Conservation (phyloP, 345 rosid species). For the Mangifera indica region DNA sequence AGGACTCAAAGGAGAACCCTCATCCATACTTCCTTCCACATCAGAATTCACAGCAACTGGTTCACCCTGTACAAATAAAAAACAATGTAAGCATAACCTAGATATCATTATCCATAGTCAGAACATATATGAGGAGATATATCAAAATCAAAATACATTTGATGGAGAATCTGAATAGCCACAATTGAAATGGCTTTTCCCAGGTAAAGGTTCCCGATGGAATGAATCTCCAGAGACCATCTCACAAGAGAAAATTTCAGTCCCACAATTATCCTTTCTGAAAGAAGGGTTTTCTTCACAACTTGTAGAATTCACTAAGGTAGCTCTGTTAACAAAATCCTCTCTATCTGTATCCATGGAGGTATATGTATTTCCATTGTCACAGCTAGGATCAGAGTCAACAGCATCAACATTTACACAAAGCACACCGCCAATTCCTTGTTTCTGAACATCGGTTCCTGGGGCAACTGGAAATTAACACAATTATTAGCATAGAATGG, state of each 20-base stretch:
- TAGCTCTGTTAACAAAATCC: constrained; percentile 15
- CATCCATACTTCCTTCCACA: constrained; percentile 49
- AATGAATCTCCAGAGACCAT: constrained; percentile 34
- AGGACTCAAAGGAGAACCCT: constrained; percentile 46
- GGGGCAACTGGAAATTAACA: constrained; percentile 38
- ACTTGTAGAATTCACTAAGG: constrained; percentile 29
- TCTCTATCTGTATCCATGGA: constrained; percentile 15
- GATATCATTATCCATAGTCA: constrained; percentile 11
- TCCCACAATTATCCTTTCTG: constrained; percentile 28
- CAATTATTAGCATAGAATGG: not conserved
- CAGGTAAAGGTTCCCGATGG: constrained; percentile 37
- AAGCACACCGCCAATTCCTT: constrained; percentile 29
- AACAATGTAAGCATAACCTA: constrained; percentile 16
- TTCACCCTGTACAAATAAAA: constrained; percentile 44
- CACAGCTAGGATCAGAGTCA: constrained; percentile 35
- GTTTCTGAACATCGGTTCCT: constrained; percentile 31
- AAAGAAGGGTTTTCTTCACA: constrained; percentile 29
- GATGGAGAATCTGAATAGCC: constrained; percentile 43
- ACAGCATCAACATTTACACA: constrained; percentile 41
- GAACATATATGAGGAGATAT: constrained; percentile 16
- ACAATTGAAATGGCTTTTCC: constrained; percentile 36
- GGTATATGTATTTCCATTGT: constrained; percentile 22
- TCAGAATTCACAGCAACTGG: constrained; percentile 48
- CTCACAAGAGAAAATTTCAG: constrained; percentile 34
- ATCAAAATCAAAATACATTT: constrained; percentile 43